A percentile compares a stretch with the other conserved stretches of the same genome.
Evolutionary conservation across 495 filamentous ascomycete genomes (phyloP).

Genomic region (Arthonia radiata): DNA sequence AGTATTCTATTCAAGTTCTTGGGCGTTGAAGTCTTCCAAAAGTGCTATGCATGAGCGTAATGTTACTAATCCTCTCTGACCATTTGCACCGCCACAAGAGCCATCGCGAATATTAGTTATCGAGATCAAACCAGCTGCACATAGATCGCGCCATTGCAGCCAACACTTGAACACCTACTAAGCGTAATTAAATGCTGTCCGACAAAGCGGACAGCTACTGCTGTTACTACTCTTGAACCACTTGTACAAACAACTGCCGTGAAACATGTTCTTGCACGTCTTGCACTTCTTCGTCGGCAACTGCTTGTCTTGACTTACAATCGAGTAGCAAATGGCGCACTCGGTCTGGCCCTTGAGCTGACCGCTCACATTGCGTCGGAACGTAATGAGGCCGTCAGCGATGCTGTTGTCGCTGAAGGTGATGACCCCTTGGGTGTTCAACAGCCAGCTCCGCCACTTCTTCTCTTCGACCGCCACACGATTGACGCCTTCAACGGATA

Average conservation of each 20-base stretch:
- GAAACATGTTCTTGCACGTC: slow-evolving; percentile 89
- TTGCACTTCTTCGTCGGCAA: slow-evolving; percentile 74
- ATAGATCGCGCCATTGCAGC: too few species aligned
- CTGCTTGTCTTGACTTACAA: slow-evolving; percentile 65
- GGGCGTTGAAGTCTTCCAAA: too few species aligned
- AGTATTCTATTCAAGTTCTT: too few species aligned
- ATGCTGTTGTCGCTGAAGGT: slow-evolving; percentile 69
- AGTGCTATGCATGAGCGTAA: too few species aligned
- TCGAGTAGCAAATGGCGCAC: slow-evolving; percentile 91
- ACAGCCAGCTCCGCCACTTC: slow-evolving; percentile 72
- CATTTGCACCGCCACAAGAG: too few species aligned
- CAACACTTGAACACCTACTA: too few species aligned
- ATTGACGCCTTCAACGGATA: slow-evolving; percentile 50
- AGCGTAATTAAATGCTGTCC: slow-evolving; percentile 52
- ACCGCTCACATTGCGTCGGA: slow-evolving; percentile 59
- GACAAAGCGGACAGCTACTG: slow-evolving; percentile 71
- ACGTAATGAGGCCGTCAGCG: slow-evolving; percentile 61
- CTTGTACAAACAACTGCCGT: slow-evolving; percentile 67
- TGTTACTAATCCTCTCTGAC: too few species aligned
- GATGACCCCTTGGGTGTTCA: slow-evolving; percentile 73
- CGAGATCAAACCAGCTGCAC: too few species aligned
- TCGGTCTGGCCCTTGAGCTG: slow-evolving; percentile 82
- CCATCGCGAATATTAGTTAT: too few species aligned
- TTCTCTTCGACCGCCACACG: slow-evolving; percentile 68
- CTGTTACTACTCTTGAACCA: slow-evolving; percentile 90